Evolutionary conservation across 805 yeast species (phyloP).

Genomic region (Blastobotrys chiropterorum): DNA sequence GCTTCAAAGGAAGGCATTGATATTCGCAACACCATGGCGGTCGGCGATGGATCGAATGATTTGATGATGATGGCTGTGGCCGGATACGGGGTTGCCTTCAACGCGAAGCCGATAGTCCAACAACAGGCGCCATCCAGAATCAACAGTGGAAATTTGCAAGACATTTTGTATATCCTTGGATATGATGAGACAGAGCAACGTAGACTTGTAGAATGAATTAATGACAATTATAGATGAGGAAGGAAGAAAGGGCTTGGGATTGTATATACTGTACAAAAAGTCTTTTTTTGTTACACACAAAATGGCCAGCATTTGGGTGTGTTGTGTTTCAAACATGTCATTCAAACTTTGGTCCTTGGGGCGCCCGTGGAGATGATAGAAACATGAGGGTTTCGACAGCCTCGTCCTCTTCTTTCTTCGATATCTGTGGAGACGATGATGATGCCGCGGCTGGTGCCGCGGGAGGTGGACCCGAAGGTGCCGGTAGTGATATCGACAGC

Average conservation of each 20-base stretch:
- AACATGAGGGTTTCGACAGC: constrained; percentile 16
- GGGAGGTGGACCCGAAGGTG: not conserved
- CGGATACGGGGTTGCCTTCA: constrained; percentile 95
- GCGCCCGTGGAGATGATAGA: constrained; percentile 13
- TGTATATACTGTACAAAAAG: constrained; percentile 1
- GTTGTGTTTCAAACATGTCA: constrained; percentile 1
- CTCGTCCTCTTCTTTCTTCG: constrained; percentile 12
- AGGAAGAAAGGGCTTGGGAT: no score
- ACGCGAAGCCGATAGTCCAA: constrained; percentile 93
- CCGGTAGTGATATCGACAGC: constrained; percentile 4
- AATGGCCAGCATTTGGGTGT: not conserved
- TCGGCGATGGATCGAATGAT: constrained; percentile 98
- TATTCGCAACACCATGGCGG: constrained; percentile 56
- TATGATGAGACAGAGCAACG: constrained; percentile 19
- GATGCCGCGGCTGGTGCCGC: not conserved
- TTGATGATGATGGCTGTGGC: constrained; percentile 85
- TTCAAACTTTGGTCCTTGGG: not conserved
- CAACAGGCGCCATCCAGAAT: constrained; percentile 72
- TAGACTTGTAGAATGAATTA: not conserved
- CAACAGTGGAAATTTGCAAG: constrained; percentile 67
- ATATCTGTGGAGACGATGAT: not conserved
- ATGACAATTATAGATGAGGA: not conserved
- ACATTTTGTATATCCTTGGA: constrained; percentile 77
- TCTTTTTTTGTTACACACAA: no score
- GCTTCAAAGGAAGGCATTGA: constrained; percentile 30